Base-by-base conservation (phyloP, 352 stramenopile genomes). In the Elongisporangium prolatum region DNA sequence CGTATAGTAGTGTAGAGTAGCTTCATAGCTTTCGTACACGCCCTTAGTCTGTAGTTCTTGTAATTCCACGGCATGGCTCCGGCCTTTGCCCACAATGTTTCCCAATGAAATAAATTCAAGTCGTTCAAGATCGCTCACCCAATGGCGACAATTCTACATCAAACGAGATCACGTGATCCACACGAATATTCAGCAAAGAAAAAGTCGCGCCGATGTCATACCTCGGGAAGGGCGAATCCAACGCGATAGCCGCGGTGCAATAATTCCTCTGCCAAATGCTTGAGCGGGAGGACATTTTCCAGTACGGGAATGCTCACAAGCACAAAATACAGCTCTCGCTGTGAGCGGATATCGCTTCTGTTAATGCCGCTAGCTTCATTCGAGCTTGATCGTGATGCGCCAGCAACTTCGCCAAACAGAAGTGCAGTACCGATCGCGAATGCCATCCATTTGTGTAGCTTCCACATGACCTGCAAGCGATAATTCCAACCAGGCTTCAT, bases 301-400 rank as follows among this genome's bases (percentile, higher is more conserved):
- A 92, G 61, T 52, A 91, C 77, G n/a, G 86, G 86, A 51, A 95
- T 86, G 65, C 81, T 91, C 59, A 93, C 84, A 18, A 95, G 68
- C 49, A 91, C 84, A 34, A 95, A 65, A 71, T 95, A 93, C 55
- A 84, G 65, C n/a, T 88, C 68, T 21, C 21, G 22, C 59, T 52
- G 17, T 22, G 20, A 47, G 28, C 28, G 28, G 14, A 40, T 40
- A 40, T 17, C 16, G 34, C 18, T 51, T 44, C 6, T 22, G 38
- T 4, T 48, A 34, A 21, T 50, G 28, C 40, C 48, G 21, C 48
- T 52, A 52, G 9, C 28, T 40, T 40, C 28, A 13, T 40, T 40
- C 28, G 28, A 40, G 9, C 9, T 40, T 40, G 28, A 40, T 40
- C 28, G 28, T 9, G 28, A 40, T 13, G 28, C 28, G 28, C 5